Percentiles rank a stretch among this genome's conserved stretches.
Evolutionary conservation across 2,329 filamentous ascomycete genomes (phyloP).

Genomic region (Didymella exigua): DNA sequence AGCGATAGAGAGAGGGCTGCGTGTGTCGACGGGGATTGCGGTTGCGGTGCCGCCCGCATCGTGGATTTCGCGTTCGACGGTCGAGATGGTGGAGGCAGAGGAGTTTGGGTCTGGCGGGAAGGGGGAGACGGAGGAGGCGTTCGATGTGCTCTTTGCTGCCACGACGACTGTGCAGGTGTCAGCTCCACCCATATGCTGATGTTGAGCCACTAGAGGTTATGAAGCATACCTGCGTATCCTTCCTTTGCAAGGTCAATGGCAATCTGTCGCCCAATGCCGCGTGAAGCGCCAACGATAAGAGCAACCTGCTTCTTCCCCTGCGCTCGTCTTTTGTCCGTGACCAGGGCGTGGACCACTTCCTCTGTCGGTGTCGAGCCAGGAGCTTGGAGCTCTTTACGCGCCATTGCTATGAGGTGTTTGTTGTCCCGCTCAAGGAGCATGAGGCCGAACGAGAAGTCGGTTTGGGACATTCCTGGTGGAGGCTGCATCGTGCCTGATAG

Average conservation of each 20-base stretch:
- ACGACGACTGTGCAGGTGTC: constrained; percentile 63
- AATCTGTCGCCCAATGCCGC: constrained; percentile 81
- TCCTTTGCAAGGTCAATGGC: constrained; percentile 76
- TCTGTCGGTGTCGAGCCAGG: not conserved
- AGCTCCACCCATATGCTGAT: not conserved
- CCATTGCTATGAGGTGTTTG: not conserved
- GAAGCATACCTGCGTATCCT: constrained; percentile 67
- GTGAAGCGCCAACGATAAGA: constrained; percentile 74
- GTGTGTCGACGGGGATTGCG: constrained; percentile 72
- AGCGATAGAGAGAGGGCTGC: constrained; percentile 57
- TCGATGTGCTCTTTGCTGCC: constrained; percentile 74
- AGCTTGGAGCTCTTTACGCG: constrained; percentile 1
- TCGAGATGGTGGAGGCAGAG: constrained; percentile 75
- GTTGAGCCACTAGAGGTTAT: not conserved
- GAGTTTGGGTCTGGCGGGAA: constrained; percentile 82
- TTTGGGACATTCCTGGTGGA: not conserved
- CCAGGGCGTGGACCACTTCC: constrained; percentile 4
- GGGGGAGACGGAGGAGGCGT: constrained; percentile 60
- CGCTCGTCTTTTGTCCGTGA: constrained; percentile 1
- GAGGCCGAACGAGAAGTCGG: not conserved
- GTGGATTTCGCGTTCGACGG: constrained; percentile 75
- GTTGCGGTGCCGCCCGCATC: constrained; percentile 67
- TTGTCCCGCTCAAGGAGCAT: not conserved
- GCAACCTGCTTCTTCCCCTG: constrained; percentile 60
- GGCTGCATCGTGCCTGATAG: not conserved